These are phyloP conservation scores for Bassia scoparia DNA, from an alignment of 148 eudicot species.

Conservation along the genomic window DNA sequence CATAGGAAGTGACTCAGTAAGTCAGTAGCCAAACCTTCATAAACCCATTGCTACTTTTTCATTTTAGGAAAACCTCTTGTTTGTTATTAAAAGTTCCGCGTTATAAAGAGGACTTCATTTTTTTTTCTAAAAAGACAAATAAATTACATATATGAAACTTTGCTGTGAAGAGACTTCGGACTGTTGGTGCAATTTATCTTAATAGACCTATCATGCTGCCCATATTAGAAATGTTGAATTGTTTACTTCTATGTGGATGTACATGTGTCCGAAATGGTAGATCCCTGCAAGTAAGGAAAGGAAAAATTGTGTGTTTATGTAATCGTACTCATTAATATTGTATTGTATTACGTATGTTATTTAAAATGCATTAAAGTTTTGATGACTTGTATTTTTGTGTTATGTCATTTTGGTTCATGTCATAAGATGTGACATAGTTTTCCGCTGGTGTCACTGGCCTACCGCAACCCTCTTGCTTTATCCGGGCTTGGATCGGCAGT, in stretches of 20 bases:
- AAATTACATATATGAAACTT: not conserved
- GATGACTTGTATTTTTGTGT: not conserved
- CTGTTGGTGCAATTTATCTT: not conserved
- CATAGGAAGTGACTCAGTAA: not conserved
- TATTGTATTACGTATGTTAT: not conserved
- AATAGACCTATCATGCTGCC: not conserved
- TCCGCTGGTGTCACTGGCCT: too few species aligned
- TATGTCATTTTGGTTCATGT: not conserved
- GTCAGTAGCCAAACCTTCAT: not conserved
- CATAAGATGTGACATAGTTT: too few species aligned
- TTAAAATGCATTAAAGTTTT: not conserved
- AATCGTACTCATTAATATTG: not conserved
- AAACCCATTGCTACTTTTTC: not conserved
- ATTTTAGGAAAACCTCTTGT: not conserved
- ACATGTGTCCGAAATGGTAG: not conserved
- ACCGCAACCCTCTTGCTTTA: too few species aligned
- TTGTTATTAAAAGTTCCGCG: not conserved
- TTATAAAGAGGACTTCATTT: not conserved
- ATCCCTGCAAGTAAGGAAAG: not conserved
- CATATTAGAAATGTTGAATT: too few species aligned
- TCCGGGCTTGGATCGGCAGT: too few species aligned
- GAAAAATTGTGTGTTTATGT: not conserved
- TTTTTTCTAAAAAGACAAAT: too few species aligned
- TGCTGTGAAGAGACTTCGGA: not conserved
- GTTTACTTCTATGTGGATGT: too few species aligned